Conservation (phyloP, 176 grass and related monocot genomes). For the Sorghum bicolor region DNA sequence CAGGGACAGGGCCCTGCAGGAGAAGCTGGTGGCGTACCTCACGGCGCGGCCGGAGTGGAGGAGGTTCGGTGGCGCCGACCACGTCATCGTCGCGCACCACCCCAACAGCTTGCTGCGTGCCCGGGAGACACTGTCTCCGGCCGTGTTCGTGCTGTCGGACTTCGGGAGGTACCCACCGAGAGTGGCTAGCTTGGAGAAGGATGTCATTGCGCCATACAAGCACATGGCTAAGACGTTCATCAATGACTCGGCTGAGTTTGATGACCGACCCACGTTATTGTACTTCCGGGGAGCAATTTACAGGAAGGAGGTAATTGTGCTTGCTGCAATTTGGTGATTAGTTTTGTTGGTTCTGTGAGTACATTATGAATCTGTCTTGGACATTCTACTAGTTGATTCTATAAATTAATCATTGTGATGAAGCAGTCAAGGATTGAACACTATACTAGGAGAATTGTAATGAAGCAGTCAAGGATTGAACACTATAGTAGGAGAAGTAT, state of each 20-base stretch:
- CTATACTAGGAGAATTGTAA: no score
- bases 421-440: background rate
- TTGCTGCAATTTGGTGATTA: background rate
- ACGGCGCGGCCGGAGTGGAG: conserved; percentile 56
- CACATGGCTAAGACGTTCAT: conserved; percentile 70
- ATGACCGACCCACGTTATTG: conserved; percentile 61
- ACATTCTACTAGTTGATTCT: background rate
- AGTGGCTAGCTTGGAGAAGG: conserved; percentile 86
- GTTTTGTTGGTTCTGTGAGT: background rate
- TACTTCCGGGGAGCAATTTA: conserved; percentile 93
- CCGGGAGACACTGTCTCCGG: conserved; percentile 48
- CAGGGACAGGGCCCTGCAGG: conserved; percentile 57
- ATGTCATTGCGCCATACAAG: conserved; percentile 76
- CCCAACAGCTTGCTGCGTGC: conserved; percentile 85
- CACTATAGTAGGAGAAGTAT: no score
- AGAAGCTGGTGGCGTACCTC: conserved; percentile 67
- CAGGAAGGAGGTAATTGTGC: conserved; percentile 87
- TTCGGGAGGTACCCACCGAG: conserved; percentile 81
- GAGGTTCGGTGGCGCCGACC: conserved; percentile 65
- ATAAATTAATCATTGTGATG: background rate
- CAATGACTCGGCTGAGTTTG: conserved; percentile 66
- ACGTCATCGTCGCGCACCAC: conserved; percentile 88
- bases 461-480: no score
- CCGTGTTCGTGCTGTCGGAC: conserved; percentile 79
- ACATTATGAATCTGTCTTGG: background rate